Conservation (phyloP, 1,284 basidiomycete species). For the Irpex sp. region DNA sequence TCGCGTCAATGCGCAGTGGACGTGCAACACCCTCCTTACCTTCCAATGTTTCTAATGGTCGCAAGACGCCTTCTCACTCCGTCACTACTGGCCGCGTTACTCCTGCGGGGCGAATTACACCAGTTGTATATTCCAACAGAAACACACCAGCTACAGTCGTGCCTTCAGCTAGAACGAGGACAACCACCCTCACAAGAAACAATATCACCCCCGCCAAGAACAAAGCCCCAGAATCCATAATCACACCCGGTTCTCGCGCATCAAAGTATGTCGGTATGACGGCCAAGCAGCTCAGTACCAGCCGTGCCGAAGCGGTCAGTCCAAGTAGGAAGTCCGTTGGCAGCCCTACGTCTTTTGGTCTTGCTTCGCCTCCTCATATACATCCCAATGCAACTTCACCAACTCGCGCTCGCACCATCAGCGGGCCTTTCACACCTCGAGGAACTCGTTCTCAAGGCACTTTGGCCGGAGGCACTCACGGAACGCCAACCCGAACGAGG, state of each 20-base stretch:
- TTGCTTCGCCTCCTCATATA: conserved; percentile 25
- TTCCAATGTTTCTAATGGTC: conserved; percentile 19
- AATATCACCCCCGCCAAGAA: conserved; percentile 20
- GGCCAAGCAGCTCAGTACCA: conserved; percentile 66
- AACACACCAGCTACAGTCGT: conserved; percentile 25
- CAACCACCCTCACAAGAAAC: conserved; percentile 12
- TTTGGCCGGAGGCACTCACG: conserved; percentile 22
- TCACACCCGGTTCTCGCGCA: conserved; percentile 80
- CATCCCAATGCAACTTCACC: conserved; percentile 7
- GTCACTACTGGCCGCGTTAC: conserved; percentile 25
- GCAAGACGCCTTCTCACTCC: conserved; percentile 26
- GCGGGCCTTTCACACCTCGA: conserved; percentile 66
- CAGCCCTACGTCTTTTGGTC: conserved; percentile 35
- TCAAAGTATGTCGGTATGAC: conserved; percentile 82
- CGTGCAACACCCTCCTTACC: conserved; percentile 32
- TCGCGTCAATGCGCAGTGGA: conserved; percentile 69
- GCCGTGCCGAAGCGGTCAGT: conserved; percentile 34
- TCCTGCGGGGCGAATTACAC: conserved; percentile 60
- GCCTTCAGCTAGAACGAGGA: conserved; percentile 21
- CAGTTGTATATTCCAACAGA: conserved; percentile 29
- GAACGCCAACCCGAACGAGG: conserved; percentile 38
- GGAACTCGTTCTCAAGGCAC: conserved; percentile 37
- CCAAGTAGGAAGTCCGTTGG: conserved; percentile 28
- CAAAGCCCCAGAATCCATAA: conserved; percentile 35
- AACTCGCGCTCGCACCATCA: conserved; percentile 21